phyloP scores from a whole-genome alignment of 176 grass and related monocot genomes.

The Zea luxurians region DNA sequence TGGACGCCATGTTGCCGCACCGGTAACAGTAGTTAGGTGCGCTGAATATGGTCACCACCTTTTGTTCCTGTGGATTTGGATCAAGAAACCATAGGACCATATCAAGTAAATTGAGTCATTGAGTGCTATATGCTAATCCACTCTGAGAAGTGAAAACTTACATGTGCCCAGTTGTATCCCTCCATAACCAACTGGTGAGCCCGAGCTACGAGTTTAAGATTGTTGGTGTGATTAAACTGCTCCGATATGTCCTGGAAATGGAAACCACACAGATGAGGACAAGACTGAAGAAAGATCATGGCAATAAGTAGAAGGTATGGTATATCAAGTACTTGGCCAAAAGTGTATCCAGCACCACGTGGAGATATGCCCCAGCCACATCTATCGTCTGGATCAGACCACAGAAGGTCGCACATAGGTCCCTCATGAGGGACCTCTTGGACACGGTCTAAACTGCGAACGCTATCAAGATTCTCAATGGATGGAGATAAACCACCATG shows the following conservation, averaged over 20 bases:
- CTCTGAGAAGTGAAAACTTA: slow-evolving; percentile 39
- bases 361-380: slow-evolving; percentile 88
- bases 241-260: slow-evolving; percentile 81
- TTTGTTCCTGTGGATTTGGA: slow-evolving; percentile 62
- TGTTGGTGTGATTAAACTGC: slow-evolving; percentile 89
- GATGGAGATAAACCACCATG: slow-evolving; percentile 86
- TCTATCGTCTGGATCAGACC: slow-evolving; percentile 85
- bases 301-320: background rate
- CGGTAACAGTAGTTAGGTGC: slow-evolving; percentile 92
- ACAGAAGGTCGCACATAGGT: slow-evolving; percentile 86
- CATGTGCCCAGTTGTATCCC: slow-evolving; percentile 87
- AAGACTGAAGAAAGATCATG: background rate
- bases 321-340: slow-evolving; percentile 62
- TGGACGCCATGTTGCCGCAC: slow-evolving; percentile 90
- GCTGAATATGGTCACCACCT: slow-evolving; percentile 89
- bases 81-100: slow-evolving; percentile 15
- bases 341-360: slow-evolving; percentile 85
- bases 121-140: background rate
- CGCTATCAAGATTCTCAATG: slow-evolving; percentile 72
- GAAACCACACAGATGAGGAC: background rate
- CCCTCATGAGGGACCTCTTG: slow-evolving; percentile 87
- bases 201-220: slow-evolving; percentile 77
- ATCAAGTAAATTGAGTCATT: slow-evolving; percentile 33
- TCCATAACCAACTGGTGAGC: slow-evolving; percentile 93
- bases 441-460: slow-evolving; percentile 73